Base-by-base conservation (phyloP, 306 rosid genomes). In the Sindora glabra region DNA sequence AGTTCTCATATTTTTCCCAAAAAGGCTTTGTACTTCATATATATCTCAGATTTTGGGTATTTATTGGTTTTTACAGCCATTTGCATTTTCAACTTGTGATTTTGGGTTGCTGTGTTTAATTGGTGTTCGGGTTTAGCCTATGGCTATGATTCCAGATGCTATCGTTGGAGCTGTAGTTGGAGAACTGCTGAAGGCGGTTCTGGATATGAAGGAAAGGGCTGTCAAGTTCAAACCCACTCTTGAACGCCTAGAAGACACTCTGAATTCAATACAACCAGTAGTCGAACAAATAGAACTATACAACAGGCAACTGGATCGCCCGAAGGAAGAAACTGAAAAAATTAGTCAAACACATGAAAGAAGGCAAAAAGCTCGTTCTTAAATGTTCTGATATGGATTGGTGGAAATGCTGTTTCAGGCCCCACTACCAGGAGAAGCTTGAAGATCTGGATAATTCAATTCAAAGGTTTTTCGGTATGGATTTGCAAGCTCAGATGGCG, bases 371-470 rank as follows among this genome's bases (percentile, higher is more conserved):
- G 26, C 80, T 86, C 0, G 54, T 86, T 55, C 38, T 17, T 0
- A 38, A 71, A 37, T 83, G 82, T 64, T 16, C 22, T 4, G 13
- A 77, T 29, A 32, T 74, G 9, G 18, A 26, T 2, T 39, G 68
- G 79, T 80, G 82, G 86, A 50, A 77, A 3, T 25, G 47, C 17
- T 65, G 13, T 25, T 36, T 27, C 5, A 76, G 14, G 47, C 68
- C 69, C 0, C n/a, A 26, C 1, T 79, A 72, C 59, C 72, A 67
- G 27, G 42, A 69, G 15, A 8, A 79, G 25, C 84, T 87, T 53
- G 19, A 53, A 10, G 72, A 6, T 0, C 55, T 84, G 63, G 67
- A 81, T 8, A 8, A 18, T 3, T 30, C 57, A 0, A 74, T 84
- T 9, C 0, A 0, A 0, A n/a, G 29, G 8, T 69, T 73, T 26